Base-by-base conservation (phyloP, 805 yeast species). In the Kazachstania psychrophila region DNA sequence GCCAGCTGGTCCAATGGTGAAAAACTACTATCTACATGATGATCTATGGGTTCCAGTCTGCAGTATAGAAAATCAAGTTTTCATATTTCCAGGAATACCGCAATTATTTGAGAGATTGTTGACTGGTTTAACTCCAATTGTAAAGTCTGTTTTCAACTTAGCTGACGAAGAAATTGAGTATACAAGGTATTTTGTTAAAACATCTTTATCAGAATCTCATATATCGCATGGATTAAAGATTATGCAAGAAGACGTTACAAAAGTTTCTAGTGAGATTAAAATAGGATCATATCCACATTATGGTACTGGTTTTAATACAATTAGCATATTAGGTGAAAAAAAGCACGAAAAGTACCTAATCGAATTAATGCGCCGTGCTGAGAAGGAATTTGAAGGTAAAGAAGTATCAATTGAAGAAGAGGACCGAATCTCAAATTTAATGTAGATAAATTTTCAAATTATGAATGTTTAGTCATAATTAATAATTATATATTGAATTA, bases 231-330 rank as follows among this genome's bases (percentile, higher is more conserved):
- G 64, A 36, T 62, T 85, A 42, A 50, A 71, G 2, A 50, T 60
- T 2, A 54, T 81, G 20, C 92, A 83, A 46, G 50, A 51, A 2
- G 56, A 58, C 30, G 64, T 65, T 15, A 48, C 50, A 5, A 40
- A 47, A 4, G 44, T 49, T 5, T 57, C 60, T 4, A 38, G 42
- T 14, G 54, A 53, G 23, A 67, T 85, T 34, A 86, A 85, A 51
- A 68, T 86, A 33, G 95, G 95, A 3, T 78, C 88, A 23, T 86
- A 86, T 53, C 95, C 95, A 1, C 95, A 86, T 56, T 69, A 73
- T 60, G 68, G 69, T 12, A 69, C 74, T 58, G 68, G 72, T 1
- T 61, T 74, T 37, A 79, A 73, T 46, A 84, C 94, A 0, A 74
- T 86, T 14, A 80, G 94, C 47, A 69, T 86, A 13, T 66, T 83